Base-by-base conservation (phyloP, 495 filamentous ascomycete species). In the Platismatia glauca region DNA sequence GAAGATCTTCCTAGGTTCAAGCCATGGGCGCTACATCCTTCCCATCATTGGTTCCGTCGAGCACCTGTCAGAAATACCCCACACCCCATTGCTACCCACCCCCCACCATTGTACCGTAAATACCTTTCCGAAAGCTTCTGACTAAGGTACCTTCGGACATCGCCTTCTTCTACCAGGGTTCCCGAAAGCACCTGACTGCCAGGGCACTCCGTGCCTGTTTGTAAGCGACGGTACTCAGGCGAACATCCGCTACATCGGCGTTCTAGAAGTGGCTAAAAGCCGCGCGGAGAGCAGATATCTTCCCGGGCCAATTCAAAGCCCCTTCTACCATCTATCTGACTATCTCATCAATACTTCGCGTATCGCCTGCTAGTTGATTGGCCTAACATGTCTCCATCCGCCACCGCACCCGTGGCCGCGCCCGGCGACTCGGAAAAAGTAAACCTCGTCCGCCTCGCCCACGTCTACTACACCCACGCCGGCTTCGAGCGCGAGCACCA, bases 401-500 rank as follows among this genome's bases (percentile, higher is more conserved):
- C 27, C 29, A 53, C 7, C 50, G 33, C 50, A 3, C 27, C 44
- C 4, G 3, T 4, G 7, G 7, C 43, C n/a, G 16, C 27, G 4
- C 11, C 31, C 57, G 57, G 29, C 37, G 33, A 37, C 15, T 20
- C 34, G 11, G 48, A 58, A 22, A 80, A 80, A 74, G 79, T 85
- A 67, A 73, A 74, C 58, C 75, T 86, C 24, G 73, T 74, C 44
- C 81, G 80, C 50, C 75, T 85, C 38, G 71, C 77, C 48, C 80
- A 85, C 57, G 81, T 85, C 50, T 81, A 78, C 70, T 85, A 84
- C 68, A 79, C 77, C 38, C 82, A 85, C 66, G 63, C 70, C 38
- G 68, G 82, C 63, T 71, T 84, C 48, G 75, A 77, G 7, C 69
- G 70, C 7, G 79, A 80, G 15, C 68, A 74, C 48, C 59, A 71